Percentiles rank a stretch among this genome's conserved stretches.
Conservation (phyloP, 1,284 basidiomycete genomes). For the Pulchroboletus neoregius region DNA sequence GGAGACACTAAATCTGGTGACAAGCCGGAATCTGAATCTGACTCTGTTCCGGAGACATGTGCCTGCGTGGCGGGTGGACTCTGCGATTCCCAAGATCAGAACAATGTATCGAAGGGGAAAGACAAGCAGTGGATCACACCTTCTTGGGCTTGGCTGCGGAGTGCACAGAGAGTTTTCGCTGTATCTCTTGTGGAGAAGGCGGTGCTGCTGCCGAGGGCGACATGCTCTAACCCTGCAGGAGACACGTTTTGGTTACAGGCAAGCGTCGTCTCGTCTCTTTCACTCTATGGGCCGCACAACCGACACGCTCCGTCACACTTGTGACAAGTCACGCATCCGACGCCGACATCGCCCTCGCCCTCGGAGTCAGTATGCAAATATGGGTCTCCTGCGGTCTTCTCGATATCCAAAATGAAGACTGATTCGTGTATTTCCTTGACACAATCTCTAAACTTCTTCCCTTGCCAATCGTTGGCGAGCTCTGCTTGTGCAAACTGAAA, state of each 20-base stretch:
- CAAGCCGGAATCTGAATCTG: conserved; percentile 77
- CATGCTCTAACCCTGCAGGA: conserved; percentile 31
- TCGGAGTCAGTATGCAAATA: too few relatives aligned
- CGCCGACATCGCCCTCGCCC: background rate
- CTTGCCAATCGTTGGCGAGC: too few relatives aligned
- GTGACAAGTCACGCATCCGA: conserved; percentile 25
- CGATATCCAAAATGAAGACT: too few relatives aligned
- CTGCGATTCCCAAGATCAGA: conserved; percentile 23
- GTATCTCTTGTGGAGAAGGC: conserved; percentile 81
- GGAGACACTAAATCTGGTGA: conserved; percentile 49
- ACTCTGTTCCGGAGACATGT: conserved; percentile 74
- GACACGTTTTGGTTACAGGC: conserved; percentile 11
- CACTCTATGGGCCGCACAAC: conserved; percentile 6
- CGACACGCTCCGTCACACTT: conserved; percentile 23
- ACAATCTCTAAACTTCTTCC: too few relatives aligned
- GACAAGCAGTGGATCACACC: conserved; percentile 30
- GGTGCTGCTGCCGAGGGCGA: conserved; percentile 57
- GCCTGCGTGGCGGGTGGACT: conserved; percentile 37
- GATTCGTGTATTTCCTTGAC: too few relatives aligned
- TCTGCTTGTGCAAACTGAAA: background rate
- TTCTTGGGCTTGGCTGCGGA: conserved; percentile 48
- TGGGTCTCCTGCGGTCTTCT: too few relatives aligned
- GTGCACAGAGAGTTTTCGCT: conserved; percentile 81
- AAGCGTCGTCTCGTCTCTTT: conserved; percentile 6
- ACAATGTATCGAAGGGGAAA: background rate